These are phyloP conservation scores for Lactarius deliciosus DNA, from an alignment of 768 basidiomycete species.

Conservation along the genomic window DNA sequence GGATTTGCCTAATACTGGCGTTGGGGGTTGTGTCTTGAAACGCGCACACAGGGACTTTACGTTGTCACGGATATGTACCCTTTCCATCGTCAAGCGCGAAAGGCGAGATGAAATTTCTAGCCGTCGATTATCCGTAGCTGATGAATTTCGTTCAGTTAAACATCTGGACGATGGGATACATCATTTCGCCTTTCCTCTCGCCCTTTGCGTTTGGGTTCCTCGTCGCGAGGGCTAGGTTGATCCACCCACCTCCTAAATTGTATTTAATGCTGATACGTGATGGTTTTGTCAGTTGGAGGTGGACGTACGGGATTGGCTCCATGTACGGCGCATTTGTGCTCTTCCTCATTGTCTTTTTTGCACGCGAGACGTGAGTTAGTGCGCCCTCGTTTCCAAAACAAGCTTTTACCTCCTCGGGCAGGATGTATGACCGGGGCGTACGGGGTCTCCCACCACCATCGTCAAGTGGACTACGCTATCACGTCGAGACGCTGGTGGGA, in stretches of 20 bases:
- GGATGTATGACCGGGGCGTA: conserved; percentile 59
- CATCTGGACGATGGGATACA: conserved; percentile 72
- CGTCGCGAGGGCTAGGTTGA: conserved; percentile 50
- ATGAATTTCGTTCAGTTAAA: conserved; percentile 47
- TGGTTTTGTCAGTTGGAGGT: conserved; percentile 47
- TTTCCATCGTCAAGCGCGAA: conserved; percentile 69
- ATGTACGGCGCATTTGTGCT: conserved; percentile 59
- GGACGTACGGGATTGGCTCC: conserved; percentile 66
- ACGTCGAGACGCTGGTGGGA: conserved; percentile 61
- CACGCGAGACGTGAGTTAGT: conserved; percentile 60
- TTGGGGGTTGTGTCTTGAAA: not conserved
- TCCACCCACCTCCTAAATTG: conserved; percentile 1
- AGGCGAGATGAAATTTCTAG: conserved; percentile 40
- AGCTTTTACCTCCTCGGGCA: conserved; percentile 32
- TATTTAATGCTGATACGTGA: not conserved
- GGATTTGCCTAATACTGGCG: conserved; percentile 1
- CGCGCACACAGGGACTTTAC: conserved; percentile 48
- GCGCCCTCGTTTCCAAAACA: not conserved
- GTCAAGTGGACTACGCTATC: conserved; percentile 44
- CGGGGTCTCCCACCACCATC: conserved; percentile 37
- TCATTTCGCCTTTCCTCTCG: conserved; percentile 61
- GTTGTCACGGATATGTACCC: conserved; percentile 64
- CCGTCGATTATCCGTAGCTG: not conserved
- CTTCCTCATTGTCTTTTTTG: conserved; percentile 55
- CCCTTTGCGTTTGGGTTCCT: conserved; percentile 71